phyloP scores from a whole-genome alignment of 1,284 basidiomycete species.

The Exobasidium cylindrosporum region DNA sequence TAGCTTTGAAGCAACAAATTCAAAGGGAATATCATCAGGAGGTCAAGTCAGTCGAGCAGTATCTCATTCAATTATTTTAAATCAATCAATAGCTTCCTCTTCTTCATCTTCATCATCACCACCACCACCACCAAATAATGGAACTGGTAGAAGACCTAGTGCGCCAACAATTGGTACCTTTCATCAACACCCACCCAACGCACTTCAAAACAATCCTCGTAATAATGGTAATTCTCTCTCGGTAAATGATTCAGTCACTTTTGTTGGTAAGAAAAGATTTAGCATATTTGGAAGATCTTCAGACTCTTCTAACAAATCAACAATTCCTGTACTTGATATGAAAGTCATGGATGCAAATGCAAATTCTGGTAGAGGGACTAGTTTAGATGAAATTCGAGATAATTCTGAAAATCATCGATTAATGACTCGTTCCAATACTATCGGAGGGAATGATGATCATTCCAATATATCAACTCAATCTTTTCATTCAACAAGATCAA shows the following conservation, averaged over 20 bases:
- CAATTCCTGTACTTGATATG: not conserved
- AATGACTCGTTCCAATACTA: not conserved
- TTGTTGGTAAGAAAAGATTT: constrained; percentile 4
- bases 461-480: too few relatives aligned
- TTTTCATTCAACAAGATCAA: not conserved
- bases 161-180: not conserved
- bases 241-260: not conserved
- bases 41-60: not conserved
- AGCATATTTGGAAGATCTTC: constrained; percentile 9
- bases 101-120: not conserved
- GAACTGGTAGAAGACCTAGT: not conserved
- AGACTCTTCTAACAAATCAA: not conserved
- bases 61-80: not conserved
- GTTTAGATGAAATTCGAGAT: not conserved
- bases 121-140: not conserved
- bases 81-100: not conserved
- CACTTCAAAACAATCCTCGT: not conserved
- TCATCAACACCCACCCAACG: not conserved
- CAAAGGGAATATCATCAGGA: not conserved
- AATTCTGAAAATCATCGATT: not conserved
- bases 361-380: not conserved
- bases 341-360: not conserved
- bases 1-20: not conserved
- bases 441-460: not conserved
- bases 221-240: not conserved